Conservation (phyloP, 371 early-diverging fungal genomes). For the Actinomortierella wolfii region DNA sequence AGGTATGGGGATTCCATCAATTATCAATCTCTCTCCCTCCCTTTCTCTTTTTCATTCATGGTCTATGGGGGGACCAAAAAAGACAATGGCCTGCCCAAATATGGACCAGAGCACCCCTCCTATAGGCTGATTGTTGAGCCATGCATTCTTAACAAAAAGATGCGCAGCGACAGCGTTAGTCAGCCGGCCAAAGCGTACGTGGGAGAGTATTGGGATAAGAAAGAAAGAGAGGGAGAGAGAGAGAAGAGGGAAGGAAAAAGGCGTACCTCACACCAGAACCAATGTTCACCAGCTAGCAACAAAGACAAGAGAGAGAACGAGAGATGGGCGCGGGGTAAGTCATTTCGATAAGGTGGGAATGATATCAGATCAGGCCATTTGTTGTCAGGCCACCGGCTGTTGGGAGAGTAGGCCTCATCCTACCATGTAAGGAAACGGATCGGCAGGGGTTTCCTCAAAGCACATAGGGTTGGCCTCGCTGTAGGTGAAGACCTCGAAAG, state of each 20-base stretch:
- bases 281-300: slow-evolving; percentile 81
- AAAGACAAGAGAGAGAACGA: not conserved
- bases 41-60: not conserved
- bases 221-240: not conserved
- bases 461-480: slow-evolving; percentile 76
- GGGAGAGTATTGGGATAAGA: too few species aligned
- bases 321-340: not conserved
- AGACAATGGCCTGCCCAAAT: too few species aligned
- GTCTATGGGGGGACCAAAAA: not conserved
- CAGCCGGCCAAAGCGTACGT: too few species aligned
- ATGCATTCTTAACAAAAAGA: too few species aligned
- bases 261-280: slow-evolving; percentile 85
- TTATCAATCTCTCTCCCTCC: not conserved
- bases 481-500: slow-evolving; percentile 96
- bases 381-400: not conserved
- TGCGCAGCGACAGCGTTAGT: too few species aligned
- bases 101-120: not conserved
- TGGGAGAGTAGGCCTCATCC: not conserved
- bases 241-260: not conserved
- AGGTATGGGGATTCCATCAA: not conserved
- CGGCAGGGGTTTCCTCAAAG: slow-evolving; percentile 75
- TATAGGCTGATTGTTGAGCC: too few species aligned
- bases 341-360: not conserved
- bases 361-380: not conserved
- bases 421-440: slow-evolving; percentile 85